A percentile compares a stretch with the other conserved stretches of the same genome.
These are phyloP conservation scores for Cyberlindnera petersonii DNA, from an alignment of 805 yeast species.

Conservation along the genomic window DNA sequence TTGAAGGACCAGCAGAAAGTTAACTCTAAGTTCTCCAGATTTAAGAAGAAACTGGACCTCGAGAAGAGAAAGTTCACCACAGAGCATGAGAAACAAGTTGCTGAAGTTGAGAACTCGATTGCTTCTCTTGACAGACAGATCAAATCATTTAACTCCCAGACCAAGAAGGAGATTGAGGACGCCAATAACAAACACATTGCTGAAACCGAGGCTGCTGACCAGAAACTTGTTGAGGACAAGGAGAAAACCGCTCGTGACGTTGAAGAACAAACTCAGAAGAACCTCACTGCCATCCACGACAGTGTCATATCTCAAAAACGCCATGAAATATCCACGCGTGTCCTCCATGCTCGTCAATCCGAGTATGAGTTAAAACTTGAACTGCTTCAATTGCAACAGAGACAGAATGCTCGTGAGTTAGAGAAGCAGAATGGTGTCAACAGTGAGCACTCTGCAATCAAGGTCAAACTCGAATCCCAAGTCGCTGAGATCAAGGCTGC, in stretches of 20 bases:
- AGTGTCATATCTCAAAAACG: conserved; percentile 23
- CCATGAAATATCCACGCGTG: conserved; percentile 24
- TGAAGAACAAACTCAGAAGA: conserved; percentile 16
- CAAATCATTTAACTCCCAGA: conserved; percentile 19
- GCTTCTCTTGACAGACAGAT: conserved; percentile 21
- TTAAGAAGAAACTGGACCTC: conserved; percentile 26
- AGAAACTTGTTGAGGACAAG: conserved; percentile 20
- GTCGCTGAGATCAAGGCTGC: conserved; percentile 17
- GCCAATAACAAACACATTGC: conserved; percentile 16
- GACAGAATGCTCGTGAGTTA: conserved; percentile 26
- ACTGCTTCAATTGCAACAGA: conserved; percentile 22
- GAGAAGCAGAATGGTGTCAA: conserved; percentile 19
- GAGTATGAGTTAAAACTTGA: conserved; percentile 26
- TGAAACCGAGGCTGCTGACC: conserved; percentile 18
- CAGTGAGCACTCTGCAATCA: conserved; percentile 15
- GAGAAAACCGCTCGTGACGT: conserved; percentile 16
- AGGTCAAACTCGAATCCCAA: conserved; percentile 20
- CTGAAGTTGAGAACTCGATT: conserved; percentile 23
- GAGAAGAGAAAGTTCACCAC: conserved; percentile 20
- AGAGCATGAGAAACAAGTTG: conserved; percentile 17
- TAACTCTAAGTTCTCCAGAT: conserved; percentile 25
- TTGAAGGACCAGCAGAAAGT: conserved; percentile 25
- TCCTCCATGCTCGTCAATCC: conserved; percentile 26
- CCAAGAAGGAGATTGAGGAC: conserved; percentile 22
- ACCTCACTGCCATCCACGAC: conserved; percentile 19